Evolutionary conservation across 2,329 filamentous ascomycete genomes (phyloP), one percentile per base, ranked within the genome.

Genomic region (Cadophora gregata): DNA sequence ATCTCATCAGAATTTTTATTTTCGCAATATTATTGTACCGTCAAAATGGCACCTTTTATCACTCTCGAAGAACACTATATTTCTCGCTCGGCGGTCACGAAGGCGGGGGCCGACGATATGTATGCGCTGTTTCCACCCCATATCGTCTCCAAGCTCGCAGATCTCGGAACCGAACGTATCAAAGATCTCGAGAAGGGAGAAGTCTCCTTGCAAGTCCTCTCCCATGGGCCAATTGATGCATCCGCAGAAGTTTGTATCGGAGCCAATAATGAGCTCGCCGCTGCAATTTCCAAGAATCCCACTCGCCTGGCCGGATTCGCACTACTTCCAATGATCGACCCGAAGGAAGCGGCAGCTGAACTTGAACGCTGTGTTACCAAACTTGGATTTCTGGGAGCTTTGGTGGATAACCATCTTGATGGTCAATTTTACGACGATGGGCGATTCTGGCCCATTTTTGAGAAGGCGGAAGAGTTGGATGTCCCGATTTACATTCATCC

Each of bases 301-400:
- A 76, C 74, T 19, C 80, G 80, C 38, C 78, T 83, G 31, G 78
- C 78, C 4, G 81, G 77, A 8, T 80, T 84, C 65, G 81, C 81
- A 2, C 71, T 79, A 42, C 74, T 84, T 0, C 80, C 81, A 0
- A 79, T 81, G 75, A 62, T 64, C 1, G 70, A 80, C 4, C 79
- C 80, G 3, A 53, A 71, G 62, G 70, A 75, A 56, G 76, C 80
- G 1, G 80, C 78, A 0, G 67, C 68, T 8, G 79, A 81, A 64
- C 71, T 80, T 14, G 56, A 63, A 19, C 76, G 80, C 10, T 81
- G 80, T 67, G 77, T 85, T 1, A 74, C 71, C 4, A 73, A 82
- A 58, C 75, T 81, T n/a, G 77, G 78, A 2, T 84, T 86, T 64
- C 77, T 83, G 3, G 83, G 84, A 0, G 81, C 82, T 1, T 73